Percentiles rank a stretch among this genome's conserved stretches.
phyloP scores from a whole-genome alignment of 345 rosid genomes.

The Eucalyptus marginata region DNA sequence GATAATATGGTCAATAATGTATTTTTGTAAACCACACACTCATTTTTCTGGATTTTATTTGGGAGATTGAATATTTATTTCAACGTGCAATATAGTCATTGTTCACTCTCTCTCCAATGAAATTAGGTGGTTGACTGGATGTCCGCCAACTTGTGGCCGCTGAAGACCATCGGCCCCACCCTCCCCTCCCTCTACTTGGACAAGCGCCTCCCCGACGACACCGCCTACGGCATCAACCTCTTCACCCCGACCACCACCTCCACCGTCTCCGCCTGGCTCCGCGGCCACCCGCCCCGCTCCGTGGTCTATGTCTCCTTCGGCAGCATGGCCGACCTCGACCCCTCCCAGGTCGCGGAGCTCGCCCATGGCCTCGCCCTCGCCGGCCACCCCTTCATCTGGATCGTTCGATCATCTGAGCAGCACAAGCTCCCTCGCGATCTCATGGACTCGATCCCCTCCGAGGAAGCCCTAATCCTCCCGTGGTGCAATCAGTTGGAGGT shows the following conservation, averaged over 20 bases:
- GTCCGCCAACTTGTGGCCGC: slow-evolving; percentile 6
- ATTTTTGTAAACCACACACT: neutral
- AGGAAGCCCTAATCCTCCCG: slow-evolving; percentile 7
- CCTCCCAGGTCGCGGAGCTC: slow-evolving; percentile 10
- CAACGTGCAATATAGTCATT: neutral
- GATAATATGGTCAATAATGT: neutral
- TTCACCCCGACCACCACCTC: neutral
- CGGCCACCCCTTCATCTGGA: slow-evolving; percentile 15
- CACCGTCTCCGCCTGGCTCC: slow-evolving; percentile 10
- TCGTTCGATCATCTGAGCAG: slow-evolving; percentile 8
- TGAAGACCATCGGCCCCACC: slow-evolving; percentile 18
- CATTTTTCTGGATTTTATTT: neutral
- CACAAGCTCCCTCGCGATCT: slow-evolving; percentile 10
- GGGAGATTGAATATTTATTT: neutral
- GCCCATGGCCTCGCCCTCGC: neutral
- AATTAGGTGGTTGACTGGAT: slow-evolving; percentile 9
- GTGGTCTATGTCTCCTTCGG: slow-evolving; percentile 26
- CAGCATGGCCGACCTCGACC: neutral
- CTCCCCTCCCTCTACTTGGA: slow-evolving; percentile 24
- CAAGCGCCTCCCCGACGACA: slow-evolving; percentile 6
- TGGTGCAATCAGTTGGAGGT: slow-evolving; percentile 21
- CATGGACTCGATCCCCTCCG: neutral
- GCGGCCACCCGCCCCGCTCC: neutral
- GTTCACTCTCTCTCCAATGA: neutral
- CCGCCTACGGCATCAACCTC: slow-evolving; percentile 8